phyloP scores from a whole-genome alignment of 2,329 filamentous ascomycete genomes.

The Pseudogymnoascus sp. region DNA sequence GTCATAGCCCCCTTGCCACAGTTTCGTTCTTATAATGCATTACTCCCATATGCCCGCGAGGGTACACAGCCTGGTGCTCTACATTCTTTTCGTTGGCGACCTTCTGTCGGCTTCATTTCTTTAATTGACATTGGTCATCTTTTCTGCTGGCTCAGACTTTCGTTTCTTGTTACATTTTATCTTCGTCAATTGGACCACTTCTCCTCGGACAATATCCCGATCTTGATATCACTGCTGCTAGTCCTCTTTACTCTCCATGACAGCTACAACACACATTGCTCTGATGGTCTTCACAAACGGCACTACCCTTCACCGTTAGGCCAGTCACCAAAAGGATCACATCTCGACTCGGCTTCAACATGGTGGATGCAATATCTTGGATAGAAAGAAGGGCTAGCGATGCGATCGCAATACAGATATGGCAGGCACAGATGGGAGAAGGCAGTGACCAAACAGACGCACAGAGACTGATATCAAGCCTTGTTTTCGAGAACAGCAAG shows the following conservation, averaged over 20 bases:
- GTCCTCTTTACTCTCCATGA: not conserved
- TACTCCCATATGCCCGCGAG: not conserved
- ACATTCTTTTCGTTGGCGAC: slow-evolving; percentile 4
- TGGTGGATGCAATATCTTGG: slow-evolving; percentile 2
- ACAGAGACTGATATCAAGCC: slow-evolving; percentile 21
- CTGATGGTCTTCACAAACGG: not conserved
- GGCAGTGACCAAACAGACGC: not conserved
- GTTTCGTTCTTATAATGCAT: slow-evolving; percentile 9
- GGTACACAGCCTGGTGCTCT: slow-evolving; percentile 4
- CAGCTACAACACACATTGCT: not conserved
- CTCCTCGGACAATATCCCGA: not conserved
- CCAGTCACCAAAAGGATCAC: not conserved
- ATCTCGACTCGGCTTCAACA: slow-evolving; percentile 3
- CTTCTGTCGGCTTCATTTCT: not conserved
- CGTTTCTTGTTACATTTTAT: slow-evolving; percentile 4
- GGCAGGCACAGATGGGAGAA: slow-evolving; percentile 2
- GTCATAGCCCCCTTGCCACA: slow-evolving; percentile 4
- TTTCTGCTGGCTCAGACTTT: slow-evolving; percentile 4
- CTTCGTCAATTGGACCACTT: not conserved
- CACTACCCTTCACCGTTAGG: not conserved
- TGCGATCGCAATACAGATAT: slow-evolving; percentile 3
- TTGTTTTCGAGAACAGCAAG: slow-evolving; percentile 34
- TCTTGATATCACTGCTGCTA: not conserved
- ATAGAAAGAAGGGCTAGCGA: not conserved
- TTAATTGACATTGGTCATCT: slow-evolving; percentile 1